These are phyloP conservation scores for Tulasnella calospora DNA, from an alignment of 768 basidiomycete genomes.

Conservation along the genomic window DNA sequence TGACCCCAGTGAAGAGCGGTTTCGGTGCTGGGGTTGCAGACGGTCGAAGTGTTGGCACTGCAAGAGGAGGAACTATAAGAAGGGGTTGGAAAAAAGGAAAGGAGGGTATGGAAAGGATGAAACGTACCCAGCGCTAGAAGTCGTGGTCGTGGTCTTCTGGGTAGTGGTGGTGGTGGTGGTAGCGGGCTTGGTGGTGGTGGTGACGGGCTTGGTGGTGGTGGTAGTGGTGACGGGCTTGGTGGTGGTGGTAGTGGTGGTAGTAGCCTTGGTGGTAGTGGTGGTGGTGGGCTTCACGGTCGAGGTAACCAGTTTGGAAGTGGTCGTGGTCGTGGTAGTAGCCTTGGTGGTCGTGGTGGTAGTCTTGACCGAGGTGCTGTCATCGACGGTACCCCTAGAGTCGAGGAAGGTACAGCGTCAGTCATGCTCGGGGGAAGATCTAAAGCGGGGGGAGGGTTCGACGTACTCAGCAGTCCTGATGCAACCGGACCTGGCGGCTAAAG, in stretches of 20 bases:
- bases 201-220: not conserved
- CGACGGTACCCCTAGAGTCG: not conserved
- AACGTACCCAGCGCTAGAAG: not conserved
- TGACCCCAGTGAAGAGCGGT: constrained; percentile 13
- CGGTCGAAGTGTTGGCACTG: not conserved
- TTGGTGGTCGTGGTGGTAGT: constrained; percentile 16
- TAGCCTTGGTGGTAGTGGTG: not conserved
- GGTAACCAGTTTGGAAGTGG: not conserved
- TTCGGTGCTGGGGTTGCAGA: not conserved
- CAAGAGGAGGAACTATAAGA: not conserved
- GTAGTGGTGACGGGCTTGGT: not conserved
- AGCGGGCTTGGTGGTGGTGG: not conserved
- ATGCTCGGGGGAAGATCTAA: too few relatives aligned
- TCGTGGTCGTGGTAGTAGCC: constrained; percentile 14
- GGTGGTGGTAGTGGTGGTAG: not conserved
- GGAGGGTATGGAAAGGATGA: not conserved
- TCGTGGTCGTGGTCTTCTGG: not conserved
- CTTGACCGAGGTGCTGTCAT: not conserved
- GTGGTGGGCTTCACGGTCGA: constrained; percentile 12
- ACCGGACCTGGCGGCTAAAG: constrained; percentile 30
- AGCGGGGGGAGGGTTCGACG: too few relatives aligned
- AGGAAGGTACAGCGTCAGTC: constrained; percentile 14
- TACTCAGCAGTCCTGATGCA: constrained; percentile 24
- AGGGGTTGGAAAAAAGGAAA: not conserved
- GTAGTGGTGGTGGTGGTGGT: not conserved